Evolutionary conservation across 176 grass and related monocot species (phyloP), one percentile per base, ranked within the genome.

Genomic region (Eleusine indica): DNA sequence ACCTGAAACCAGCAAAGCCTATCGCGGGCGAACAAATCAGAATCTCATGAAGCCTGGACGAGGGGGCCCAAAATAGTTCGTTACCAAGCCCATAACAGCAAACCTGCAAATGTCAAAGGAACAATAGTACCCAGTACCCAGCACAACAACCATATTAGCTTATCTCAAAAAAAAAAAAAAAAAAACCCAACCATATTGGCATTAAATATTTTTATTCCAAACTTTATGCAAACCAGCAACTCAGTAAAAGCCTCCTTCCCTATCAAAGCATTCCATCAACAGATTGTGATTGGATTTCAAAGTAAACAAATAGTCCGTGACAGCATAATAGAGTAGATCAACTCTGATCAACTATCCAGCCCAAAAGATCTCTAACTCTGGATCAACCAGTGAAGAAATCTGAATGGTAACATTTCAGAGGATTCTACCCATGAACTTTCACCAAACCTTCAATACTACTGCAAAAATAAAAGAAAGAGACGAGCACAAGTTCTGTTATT

Each of bases 21-120:
- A 39, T 72, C 1, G 10, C 56, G 30, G 16, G 60, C 68, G 42
- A 74, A 63, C 57, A 61, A 74, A 43, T 32, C 60, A 7, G 65
- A 61, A 41, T 37, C 22, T 13, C 63, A 60, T 61, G 46, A 19
- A 25, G 11, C 80, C 90, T 57, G 83, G 82, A 47, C 89, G 93
- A 77, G 92, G 30, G n/a, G 95, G 93, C 0, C 93, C 96, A 48
- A 98, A 85, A 70, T 95, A 98, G 80, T 87, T 96, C 8, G 93
- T 98, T 73, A 94, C 87, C 85, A 99, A 84, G 22, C 96, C 93
- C 96, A 99, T 96, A 39, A 99, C 64, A 10, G 91, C 91, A 79
- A 99, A 96, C 93, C 96, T 99, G 87, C 3, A 70, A 92, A 81
- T 63, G 7, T 75, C 15, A 22, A 18, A 80, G 29, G 30, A 80